Evolutionary conservation across 2,329 filamentous ascomycete genomes (phyloP).

Genomic region (Xylariaceae sp.): DNA sequence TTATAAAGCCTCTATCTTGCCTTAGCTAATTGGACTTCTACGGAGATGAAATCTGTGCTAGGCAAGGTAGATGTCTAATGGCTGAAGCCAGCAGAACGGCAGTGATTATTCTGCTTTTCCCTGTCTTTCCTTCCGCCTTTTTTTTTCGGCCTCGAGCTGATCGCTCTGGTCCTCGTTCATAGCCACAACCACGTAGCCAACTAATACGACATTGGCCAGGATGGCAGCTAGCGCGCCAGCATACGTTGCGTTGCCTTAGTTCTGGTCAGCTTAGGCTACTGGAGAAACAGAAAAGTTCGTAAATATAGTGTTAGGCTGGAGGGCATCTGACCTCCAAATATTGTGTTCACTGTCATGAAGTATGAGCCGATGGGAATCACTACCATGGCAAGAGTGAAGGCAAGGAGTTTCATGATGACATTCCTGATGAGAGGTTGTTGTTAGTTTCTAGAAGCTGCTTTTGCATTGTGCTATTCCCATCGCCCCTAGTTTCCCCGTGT

Average conservation of each 20-base stretch:
- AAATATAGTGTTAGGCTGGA: no score
- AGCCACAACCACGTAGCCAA: conserved; percentile 90
- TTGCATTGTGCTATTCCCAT: background rate
- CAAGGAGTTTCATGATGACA: conserved; percentile 88
- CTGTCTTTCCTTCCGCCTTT: conserved; percentile 52
- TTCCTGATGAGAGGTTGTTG: conserved; percentile 54
- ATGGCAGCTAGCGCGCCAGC: conserved; percentile 86
- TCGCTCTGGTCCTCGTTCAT: conserved; percentile 80
- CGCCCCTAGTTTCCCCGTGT: background rate
- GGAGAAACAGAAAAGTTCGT: no score
- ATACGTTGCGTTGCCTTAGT: conserved; percentile 83
- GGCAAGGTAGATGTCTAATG: background rate
- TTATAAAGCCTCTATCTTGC: no score
- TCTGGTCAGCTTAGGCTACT: background rate
- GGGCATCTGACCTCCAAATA: conserved; percentile 83
- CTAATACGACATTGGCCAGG: conserved; percentile 87
- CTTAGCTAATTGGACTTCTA: no score
- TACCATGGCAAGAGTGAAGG: conserved; percentile 92
- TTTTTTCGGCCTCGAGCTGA: conserved; percentile 49
- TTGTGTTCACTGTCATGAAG: conserved; percentile 75
- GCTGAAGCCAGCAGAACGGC: background rate
- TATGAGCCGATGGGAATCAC: conserved; percentile 86
- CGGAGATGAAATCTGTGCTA: background rate
- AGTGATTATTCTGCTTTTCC: conserved; percentile 22
- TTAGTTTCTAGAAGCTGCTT: conserved; percentile 5